Conservation (phyloP, 1,284 basidiomycete genomes). For the Somion occarium region DNA sequence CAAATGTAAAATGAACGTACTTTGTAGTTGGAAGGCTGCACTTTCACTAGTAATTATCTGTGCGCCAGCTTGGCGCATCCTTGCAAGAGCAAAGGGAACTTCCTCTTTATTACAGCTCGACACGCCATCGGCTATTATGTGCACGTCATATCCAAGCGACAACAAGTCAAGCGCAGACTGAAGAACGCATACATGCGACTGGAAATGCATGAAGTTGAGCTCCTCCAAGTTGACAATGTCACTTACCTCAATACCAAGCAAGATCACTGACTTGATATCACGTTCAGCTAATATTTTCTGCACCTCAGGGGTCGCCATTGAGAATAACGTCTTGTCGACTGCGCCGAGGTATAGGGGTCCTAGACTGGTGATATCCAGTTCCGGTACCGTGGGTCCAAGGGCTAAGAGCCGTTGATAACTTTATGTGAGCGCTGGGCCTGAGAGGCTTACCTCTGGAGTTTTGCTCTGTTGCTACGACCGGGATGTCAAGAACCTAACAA, state of each 20-base stretch:
- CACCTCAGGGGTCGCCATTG: constrained; percentile 76
- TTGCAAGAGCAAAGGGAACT: constrained; percentile 54
- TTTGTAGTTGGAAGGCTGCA: constrained; percentile 72
- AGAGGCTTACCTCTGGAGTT: constrained; percentile 62
- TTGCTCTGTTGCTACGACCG: constrained; percentile 80
- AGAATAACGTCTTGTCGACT: constrained; percentile 75
- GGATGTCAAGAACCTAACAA: constrained; percentile 58
- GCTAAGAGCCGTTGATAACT: constrained; percentile 34
- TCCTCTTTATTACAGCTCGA: constrained; percentile 77
- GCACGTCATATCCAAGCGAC: constrained; percentile 48
- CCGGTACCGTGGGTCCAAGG: constrained; percentile 67
- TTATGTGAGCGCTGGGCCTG: background rate
- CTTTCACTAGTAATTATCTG: constrained; percentile 81
- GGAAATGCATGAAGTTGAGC: constrained; percentile 3
- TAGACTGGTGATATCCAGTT: constrained; percentile 56
- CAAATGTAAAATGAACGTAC: constrained; percentile 27
- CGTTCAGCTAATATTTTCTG: constrained; percentile 45
- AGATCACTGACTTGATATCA: constrained; percentile 55
- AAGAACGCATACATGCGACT: constrained; percentile 87
- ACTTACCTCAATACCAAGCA: constrained; percentile 82
- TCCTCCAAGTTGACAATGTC: constrained; percentile 8
- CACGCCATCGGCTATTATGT: constrained; percentile 81
- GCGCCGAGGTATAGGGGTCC: constrained; percentile 54
- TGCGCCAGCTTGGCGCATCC: constrained; percentile 73
- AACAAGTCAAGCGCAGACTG: constrained; percentile 76